Conservation (phyloP, 2,329 filamentous ascomycete genomes). For the Plenodomus lindquistii region DNA sequence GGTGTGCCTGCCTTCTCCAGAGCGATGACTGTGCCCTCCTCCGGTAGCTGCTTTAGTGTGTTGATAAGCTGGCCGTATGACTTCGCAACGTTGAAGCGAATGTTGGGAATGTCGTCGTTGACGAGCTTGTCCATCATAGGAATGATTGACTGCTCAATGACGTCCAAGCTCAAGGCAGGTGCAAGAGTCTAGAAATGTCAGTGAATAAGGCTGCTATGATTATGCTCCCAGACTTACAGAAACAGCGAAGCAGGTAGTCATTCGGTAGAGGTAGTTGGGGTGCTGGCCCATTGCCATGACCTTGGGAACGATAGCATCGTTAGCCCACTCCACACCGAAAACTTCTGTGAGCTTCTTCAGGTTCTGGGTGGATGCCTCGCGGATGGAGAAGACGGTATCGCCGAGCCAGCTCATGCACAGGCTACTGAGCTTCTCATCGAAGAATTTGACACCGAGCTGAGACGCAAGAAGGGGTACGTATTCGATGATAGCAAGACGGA, state of each 20-base stretch:
- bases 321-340: conserved; percentile 97
- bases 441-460: conserved; percentile 95
- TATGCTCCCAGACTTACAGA: conserved; percentile 67
- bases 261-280: conserved; percentile 97
- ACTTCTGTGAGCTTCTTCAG: conserved; percentile 98
- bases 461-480: conserved; percentile 96
- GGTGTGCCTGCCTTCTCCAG: conserved; percentile 75
- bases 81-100: conserved; percentile 99
- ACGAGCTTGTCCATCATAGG: conserved; percentile 96
- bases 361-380: conserved; percentile 95
- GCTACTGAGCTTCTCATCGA: conserved; percentile 93
- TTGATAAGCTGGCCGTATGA: conserved; percentile 90
- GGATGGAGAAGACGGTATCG: conserved; percentile 97
- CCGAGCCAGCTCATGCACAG: conserved; percentile 99
- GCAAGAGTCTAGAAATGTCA: conserved; percentile 73
- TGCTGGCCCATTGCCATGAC: conserved; percentile 98
- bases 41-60: conserved; percentile 87
- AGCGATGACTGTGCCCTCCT: conserved; percentile 82
- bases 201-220: conserved; percentile 3
- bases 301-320: conserved; percentile 95
- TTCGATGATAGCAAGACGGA: conserved; percentile 97
- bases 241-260: conserved; percentile 99
- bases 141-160: conserved; percentile 89
- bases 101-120: conserved; percentile 94
- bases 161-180: conserved; percentile 87